Evolutionary conservation across 2,329 filamentous ascomycete species (phyloP), one percentile per base, ranked within the genome.

Genomic region (Tolypocladium pustulatum): DNA sequence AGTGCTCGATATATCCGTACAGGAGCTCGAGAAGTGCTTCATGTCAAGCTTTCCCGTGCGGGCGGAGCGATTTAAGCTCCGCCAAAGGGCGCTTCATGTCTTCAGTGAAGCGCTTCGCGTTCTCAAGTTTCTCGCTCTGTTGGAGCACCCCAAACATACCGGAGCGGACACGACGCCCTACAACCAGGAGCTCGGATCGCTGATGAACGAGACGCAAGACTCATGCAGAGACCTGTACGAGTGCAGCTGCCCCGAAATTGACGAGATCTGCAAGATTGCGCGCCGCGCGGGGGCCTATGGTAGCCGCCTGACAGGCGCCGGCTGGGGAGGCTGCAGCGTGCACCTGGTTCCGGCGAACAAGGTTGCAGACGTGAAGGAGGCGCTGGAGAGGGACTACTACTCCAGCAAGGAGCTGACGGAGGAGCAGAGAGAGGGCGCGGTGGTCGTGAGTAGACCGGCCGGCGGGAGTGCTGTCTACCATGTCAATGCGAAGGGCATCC

Each of bases 241-340:
- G 68, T 97, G 93, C 76, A 94, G 89, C 67, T 96, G 90, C 66
- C 86, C 89, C 0, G 92, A 97, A 73, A 83, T 97, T n/a, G 93
- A 99, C 71, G 81, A 90, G 61, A 82, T 99, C 41, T 97, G 93
- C 72, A 72, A 79, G 43, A 87, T 97, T 64, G 92, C 92, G 0
- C 81, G 86, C 34, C 79, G 78, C 20, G 89, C 89, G 0, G 94
- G 94, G 2, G 85, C 89, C 22, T 91, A 91, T 70, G 94, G 93
- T 34, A 91, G 89, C 65, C 80, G 93, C 32, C 76, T 97, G 65
- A 97, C 93, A 0, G 94, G 94, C 43, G 94, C 94, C 0, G 94
- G 94, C 3, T 99, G 94, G 94, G 94, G 94, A 61, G 94, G 94
- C 2, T 97, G 94, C 76, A 94, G 85, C 61, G 93, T 99, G 59